Evolutionary conservation across 2,329 filamentous ascomycete genomes (phyloP).

Genomic region (Clathrospora elynae): DNA sequence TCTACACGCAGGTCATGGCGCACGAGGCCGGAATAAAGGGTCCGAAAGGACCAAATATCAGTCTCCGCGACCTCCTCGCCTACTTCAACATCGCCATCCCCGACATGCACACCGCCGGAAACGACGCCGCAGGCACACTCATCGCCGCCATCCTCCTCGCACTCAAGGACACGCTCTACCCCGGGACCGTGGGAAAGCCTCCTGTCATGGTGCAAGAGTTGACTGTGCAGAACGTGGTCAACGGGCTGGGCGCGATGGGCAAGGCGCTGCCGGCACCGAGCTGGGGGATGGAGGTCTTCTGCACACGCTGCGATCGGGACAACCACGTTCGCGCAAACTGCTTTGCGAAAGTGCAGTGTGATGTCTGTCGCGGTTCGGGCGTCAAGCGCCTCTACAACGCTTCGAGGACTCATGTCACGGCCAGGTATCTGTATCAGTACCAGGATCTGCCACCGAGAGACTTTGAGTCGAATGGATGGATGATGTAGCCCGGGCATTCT

Average conservation of each 20-base stretch:
- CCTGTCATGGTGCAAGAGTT: slow-evolving; percentile 2
- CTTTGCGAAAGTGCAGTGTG: slow-evolving; percentile 7
- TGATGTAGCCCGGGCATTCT: accelerated
- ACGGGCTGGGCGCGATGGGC: slow-evolving; percentile 3
- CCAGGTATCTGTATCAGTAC: slow-evolving; percentile 11
- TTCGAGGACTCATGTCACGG: slow-evolving; percentile 5
- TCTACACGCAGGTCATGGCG: slow-evolving; percentile 27
- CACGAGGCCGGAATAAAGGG: slow-evolving; percentile 9
- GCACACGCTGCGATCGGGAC: slow-evolving; percentile 14
- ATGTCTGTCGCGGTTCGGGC: slow-evolving; percentile 5
- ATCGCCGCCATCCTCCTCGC: slow-evolving; percentile 20
- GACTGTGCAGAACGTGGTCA: slow-evolving; percentile 6
- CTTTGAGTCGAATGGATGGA: not conserved
- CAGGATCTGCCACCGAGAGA: not conserved
- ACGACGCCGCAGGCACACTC: slow-evolving; percentile 20
- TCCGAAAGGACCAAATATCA: slow-evolving; percentile 12
- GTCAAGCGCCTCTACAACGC: slow-evolving; percentile 1
- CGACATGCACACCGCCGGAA: slow-evolving; percentile 23
- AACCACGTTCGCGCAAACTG: slow-evolving; percentile 13
- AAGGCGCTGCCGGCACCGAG: slow-evolving; percentile 5
- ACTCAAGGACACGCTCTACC: slow-evolving; percentile 11
- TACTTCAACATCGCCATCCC: slow-evolving; percentile 17
- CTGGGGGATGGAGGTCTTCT: slow-evolving; percentile 12
- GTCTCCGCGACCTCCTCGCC: slow-evolving; percentile 13
- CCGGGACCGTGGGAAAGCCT: not conserved